Evolutionary conservation across 1,284 basidiomycete species (phyloP), one percentile per base, ranked within the genome.

Genomic region (Cryptococcus maquisensis): DNA sequence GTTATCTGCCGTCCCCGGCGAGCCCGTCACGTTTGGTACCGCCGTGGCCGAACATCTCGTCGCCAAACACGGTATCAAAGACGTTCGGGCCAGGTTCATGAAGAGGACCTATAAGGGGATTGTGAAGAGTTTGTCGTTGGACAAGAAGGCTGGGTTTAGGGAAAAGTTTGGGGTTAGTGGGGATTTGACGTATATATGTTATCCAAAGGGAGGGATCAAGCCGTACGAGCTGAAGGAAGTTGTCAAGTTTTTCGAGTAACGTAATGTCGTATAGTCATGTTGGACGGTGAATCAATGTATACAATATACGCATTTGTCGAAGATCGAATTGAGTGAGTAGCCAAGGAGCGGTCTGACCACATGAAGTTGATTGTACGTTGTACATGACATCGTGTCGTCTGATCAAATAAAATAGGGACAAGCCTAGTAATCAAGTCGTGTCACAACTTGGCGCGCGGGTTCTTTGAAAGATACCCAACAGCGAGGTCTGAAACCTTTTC

Each of bases 91-190:
- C 40, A 77, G 75, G 65, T 75, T 79, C 60, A 70, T 82, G 45
- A 75, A 79, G 57, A 78, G 79, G 65, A 76, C 78, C 49, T 81
- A 82, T 64, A 74, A 73, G 53, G 77, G 77, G 8, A 71, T 81
- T 55, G 74, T 76, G 36, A 69, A 73, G 37, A 73, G 77, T 52
- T 75, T 81, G 61, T 66, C 72, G 55, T 64, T 81, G 39, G 68
- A 67, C 39, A 75, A 71, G 53, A 81, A 81, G 73, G 75, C 77
- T n/a, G 78, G 78, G 54, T 81, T 80, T 65, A 68, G 79, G 48
- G 67, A 73, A 56, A 80, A 71, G 51, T 69, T 67, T 54, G 64
- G 65, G 3, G 58, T 61, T 5, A 52, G 47, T 36, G 64, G 64
- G 15, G 67, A 69, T 32, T 55, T 54, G 18, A 60, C 66, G 3